These are phyloP conservation scores for Iodosphaeria phyllophila DNA, from an alignment of 2,329 filamentous ascomycete species.

Conservation along the genomic window DNA sequence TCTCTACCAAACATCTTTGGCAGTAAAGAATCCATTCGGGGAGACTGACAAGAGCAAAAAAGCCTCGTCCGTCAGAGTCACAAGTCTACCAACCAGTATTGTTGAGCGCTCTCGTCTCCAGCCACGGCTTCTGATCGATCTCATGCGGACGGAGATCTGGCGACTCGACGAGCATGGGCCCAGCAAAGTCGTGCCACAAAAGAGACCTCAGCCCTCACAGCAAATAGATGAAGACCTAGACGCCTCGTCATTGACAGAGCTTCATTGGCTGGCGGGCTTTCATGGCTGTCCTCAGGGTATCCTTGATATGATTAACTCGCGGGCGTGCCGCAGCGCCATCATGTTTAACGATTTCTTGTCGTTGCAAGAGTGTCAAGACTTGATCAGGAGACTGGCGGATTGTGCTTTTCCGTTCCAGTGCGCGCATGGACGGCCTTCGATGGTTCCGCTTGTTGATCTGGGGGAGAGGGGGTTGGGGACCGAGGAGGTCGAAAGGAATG, in stretches of 20 bases:
- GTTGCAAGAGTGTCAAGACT: slow-evolving; percentile 31
- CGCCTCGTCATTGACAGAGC: slow-evolving; percentile 1
- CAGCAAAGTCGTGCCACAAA: slow-evolving; percentile 1
- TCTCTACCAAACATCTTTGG: slow-evolving; percentile 28
- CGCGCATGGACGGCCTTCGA: slow-evolving; percentile 56
- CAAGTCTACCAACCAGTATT: slow-evolving; percentile 50
- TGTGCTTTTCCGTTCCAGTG: slow-evolving; percentile 69
- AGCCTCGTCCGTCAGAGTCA: slow-evolving; percentile 25
- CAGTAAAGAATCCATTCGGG: slow-evolving; percentile 14
- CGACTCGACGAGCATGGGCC: slow-evolving; percentile 29
- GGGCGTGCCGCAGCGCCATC: slow-evolving; percentile 61
- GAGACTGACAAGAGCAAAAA: slow-evolving; percentile 21
- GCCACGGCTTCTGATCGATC: slow-evolving; percentile 50
- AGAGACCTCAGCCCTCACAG: neutral
- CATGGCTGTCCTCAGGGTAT: slow-evolving; percentile 57
- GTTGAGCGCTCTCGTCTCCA: slow-evolving; percentile 57
- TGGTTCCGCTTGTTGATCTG: slow-evolving; percentile 42
- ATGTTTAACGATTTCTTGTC: slow-evolving; percentile 68
- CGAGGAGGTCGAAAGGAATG: slow-evolving; percentile 1
- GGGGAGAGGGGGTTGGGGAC: slow-evolving; percentile 10
- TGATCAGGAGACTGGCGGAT: slow-evolving; percentile 36
- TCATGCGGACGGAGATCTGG: slow-evolving; percentile 64
- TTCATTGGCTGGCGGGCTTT: slow-evolving; percentile 41
- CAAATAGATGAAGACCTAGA: neutral
- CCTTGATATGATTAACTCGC: slow-evolving; percentile 56